phyloP scores from a whole-genome alignment of 768 basidiomycete genomes.

The Suillus alpinus region DNA sequence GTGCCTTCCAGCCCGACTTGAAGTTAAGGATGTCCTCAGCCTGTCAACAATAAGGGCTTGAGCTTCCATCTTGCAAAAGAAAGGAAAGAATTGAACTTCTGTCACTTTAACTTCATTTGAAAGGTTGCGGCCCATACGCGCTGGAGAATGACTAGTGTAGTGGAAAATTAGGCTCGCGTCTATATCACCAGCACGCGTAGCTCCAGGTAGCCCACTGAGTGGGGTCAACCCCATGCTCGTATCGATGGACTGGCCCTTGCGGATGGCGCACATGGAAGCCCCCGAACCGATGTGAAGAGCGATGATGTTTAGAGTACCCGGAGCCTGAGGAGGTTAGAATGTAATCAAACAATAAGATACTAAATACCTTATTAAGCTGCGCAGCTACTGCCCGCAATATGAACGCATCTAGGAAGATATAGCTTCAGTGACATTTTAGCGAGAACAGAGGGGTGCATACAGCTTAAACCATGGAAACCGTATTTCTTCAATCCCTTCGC shows the following conservation, averaged over 20 bases:
- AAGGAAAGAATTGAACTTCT: conserved; percentile 26
- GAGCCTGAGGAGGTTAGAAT: conserved; percentile 27
- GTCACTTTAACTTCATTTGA: conserved; percentile 54
- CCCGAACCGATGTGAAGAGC: conserved; percentile 90
- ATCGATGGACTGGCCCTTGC: conserved; percentile 70
- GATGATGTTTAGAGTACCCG: conserved; percentile 64
- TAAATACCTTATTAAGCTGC: conserved; percentile 51
- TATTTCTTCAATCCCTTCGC: conserved; percentile 79
- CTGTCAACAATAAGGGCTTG: conserved; percentile 24
- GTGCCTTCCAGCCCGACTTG: conserved; percentile 73
- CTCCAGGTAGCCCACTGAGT: conserved; percentile 83
- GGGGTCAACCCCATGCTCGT: conserved; percentile 94
- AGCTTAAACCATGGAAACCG: conserved; percentile 87
- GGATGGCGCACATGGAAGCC: conserved; percentile 78
- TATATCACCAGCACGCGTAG: conserved; percentile 78
- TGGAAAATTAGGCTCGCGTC: conserved; percentile 91
- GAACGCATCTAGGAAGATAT: conserved; percentile 47
- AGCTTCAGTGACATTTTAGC: neutral
- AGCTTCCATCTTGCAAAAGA: neutral
- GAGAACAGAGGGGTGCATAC: conserved; percentile 28
- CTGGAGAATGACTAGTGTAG: conserved; percentile 51
- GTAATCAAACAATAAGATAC: neutral
- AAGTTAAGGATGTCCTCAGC: conserved; percentile 76
- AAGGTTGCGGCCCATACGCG: conserved; percentile 53
- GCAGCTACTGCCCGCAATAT: conserved; percentile 64